phyloP scores from a whole-genome alignment of 495 filamentous ascomycete genomes.

The Aspergillus steynii region DNA sequence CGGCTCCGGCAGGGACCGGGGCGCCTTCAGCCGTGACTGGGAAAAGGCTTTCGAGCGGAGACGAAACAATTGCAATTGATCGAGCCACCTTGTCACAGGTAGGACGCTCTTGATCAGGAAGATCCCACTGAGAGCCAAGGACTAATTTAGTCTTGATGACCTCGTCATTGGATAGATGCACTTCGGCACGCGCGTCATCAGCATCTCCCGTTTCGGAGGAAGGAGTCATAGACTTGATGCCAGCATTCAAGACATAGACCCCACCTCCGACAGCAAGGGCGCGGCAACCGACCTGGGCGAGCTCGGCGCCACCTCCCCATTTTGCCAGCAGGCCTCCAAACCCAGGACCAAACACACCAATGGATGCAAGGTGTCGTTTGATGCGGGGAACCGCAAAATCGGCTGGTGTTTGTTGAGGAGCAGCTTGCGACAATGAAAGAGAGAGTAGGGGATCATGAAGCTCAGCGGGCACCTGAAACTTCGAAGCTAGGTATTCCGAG shows the following conservation, averaged over 20 bases:
- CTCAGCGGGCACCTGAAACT: slow-evolving; percentile 71
- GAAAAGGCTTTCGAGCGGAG: slow-evolving; percentile 66
- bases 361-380: slow-evolving; percentile 78
- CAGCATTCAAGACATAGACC: slow-evolving; percentile 80
- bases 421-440: slow-evolving; percentile 70
- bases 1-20: slow-evolving; percentile 69
- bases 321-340: slow-evolving; percentile 85
- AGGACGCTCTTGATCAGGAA: slow-evolving; percentile 25
- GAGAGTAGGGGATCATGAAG: slow-evolving; percentile 75
- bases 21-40: slow-evolving; percentile 70
- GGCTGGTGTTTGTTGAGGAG: slow-evolving; percentile 57
- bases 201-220: slow-evolving; percentile 13
- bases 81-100: slow-evolving; percentile 35
- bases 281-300: slow-evolving; percentile 89
- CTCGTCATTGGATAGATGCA: slow-evolving; percentile 62
- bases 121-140: slow-evolving; percentile 50
- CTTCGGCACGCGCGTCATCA: slow-evolving; percentile 32
- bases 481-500: slow-evolving; percentile 60
- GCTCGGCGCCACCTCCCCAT: slow-evolving; percentile 91
- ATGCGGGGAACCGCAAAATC: slow-evolving; percentile 67
- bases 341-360: slow-evolving; percentile 81
- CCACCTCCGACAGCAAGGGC: slow-evolving; percentile 90
- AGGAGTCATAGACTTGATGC: slow-evolving; percentile 45
- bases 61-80: slow-evolving; percentile 66
- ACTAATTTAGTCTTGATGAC: slow-evolving; percentile 57